phyloP scores from a whole-genome alignment of 805 yeast species.

The Hanseniaspora occidentalis region DNA sequence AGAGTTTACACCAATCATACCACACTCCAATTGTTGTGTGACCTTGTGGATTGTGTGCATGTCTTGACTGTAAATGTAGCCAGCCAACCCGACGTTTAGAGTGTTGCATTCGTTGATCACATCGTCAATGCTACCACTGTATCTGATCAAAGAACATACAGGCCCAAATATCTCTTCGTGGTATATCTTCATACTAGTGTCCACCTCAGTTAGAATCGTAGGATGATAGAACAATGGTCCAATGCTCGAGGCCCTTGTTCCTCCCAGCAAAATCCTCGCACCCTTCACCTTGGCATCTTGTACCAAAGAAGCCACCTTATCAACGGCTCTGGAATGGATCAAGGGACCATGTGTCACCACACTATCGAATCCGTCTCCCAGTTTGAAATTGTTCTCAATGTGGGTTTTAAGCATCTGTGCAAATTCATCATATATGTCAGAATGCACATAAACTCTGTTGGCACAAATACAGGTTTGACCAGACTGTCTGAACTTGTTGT shows the following conservation, averaged over 20 bases:
- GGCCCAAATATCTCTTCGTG: constrained; percentile 80
- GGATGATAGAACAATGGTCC: constrained; percentile 59
- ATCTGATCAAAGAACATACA: constrained; percentile 56
- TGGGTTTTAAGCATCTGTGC: constrained; percentile 34
- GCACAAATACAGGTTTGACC: constrained; percentile 83
- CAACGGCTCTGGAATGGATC: constrained; percentile 49
- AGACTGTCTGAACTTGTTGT: constrained; percentile 58
- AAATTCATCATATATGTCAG: constrained; percentile 50
- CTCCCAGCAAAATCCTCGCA: constrained; percentile 54
- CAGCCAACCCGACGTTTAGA: constrained; percentile 65
- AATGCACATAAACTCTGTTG: constrained; percentile 57
- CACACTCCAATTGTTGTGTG: constrained; percentile 57
- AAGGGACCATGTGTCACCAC: constrained; percentile 68
- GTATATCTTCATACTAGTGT: constrained; percentile 41
- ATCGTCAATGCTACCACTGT: constrained; percentile 44
- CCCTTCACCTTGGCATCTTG: constrained; percentile 55
- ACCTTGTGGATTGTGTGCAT: constrained; percentile 42
- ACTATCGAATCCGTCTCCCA: constrained; percentile 52
- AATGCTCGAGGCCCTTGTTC: constrained; percentile 36
- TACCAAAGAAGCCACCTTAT: constrained; percentile 49
- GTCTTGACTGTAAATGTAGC: constrained; percentile 55
- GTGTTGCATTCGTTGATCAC: constrained; percentile 51
- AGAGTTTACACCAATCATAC: constrained; percentile 76
- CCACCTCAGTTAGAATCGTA: constrained; percentile 52
- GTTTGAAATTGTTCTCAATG: constrained; percentile 29